Percentiles rank a stretch among this genome's conserved stretches.
Evolutionary conservation across 352 stramenopile genomes (phyloP).

Genomic region (Thalassiosira livingstoniorum): DNA sequence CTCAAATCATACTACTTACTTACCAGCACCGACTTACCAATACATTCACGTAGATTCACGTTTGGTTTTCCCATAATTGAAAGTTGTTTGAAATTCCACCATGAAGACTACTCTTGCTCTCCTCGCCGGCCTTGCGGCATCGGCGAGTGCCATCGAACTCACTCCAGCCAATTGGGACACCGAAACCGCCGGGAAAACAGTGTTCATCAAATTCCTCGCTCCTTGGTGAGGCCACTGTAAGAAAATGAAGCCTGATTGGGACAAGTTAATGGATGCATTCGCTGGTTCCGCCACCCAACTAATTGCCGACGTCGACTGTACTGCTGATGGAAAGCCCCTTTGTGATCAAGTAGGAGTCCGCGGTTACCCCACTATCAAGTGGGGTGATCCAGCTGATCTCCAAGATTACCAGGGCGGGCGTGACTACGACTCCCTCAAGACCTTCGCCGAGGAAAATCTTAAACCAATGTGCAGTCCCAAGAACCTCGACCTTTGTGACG

Average conservation of each 20-base stretch:
- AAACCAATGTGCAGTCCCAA: slow-evolving; percentile 73
- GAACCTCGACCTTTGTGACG: slow-evolving; percentile 81
- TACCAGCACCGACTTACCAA: too few relatives aligned
- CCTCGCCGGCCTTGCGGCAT: slow-evolving; percentile 30
- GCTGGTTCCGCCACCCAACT: slow-evolving; percentile 61
- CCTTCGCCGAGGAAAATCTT: slow-evolving; percentile 81
- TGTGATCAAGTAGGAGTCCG: slow-evolving; percentile 71
- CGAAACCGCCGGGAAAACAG: slow-evolving; percentile 68
- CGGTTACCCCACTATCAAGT: slow-evolving; percentile 84
- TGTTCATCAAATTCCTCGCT: slow-evolving; percentile 81
- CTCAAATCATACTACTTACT: too few relatives aligned
- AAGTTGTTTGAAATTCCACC: too few relatives aligned
- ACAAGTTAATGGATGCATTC: slow-evolving; percentile 74
- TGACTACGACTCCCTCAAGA: slow-evolving; percentile 69
- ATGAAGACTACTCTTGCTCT: slow-evolving; percentile 32
- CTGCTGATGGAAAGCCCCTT: slow-evolving; percentile 72
- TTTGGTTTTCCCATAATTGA: too few relatives aligned
- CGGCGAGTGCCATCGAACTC: slow-evolving; percentile 24
- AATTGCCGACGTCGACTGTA: slow-evolving; percentile 76
- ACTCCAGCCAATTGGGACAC: slow-evolving; percentile 61
- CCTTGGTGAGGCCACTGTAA: slow-evolving; percentile 84
- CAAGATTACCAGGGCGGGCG: slow-evolving; percentile 81
- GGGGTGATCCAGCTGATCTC: slow-evolving; percentile 68
- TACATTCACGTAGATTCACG: too few relatives aligned
- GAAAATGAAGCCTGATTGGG: slow-evolving; percentile 80